These are phyloP conservation scores for Stephania japonica DNA, from an alignment of 164 flowering plant genomes.

Conservation along the genomic window DNA sequence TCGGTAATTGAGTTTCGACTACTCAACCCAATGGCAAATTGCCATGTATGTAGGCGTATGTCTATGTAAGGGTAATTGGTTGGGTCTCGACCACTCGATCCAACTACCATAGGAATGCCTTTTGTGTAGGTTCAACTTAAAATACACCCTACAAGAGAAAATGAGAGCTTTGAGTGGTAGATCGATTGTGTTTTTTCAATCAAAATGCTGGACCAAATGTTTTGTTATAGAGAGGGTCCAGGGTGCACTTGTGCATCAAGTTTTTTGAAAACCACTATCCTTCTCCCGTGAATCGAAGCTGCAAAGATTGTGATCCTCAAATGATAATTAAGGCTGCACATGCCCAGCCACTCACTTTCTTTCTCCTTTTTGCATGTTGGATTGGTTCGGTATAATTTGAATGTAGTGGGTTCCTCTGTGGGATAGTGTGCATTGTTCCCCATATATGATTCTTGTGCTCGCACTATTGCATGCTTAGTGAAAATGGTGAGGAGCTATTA, in stretches of 20 bases:
- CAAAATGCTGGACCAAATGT: background rate
- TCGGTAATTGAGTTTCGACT: no score
- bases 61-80: no score
- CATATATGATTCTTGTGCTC: conserved; percentile 16
- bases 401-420: conserved; percentile 3
- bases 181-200: background rate
- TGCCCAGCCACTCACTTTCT: background rate
- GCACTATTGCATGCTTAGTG: conserved; percentile 13
- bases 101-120: no score
- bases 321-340: conserved; percentile 1
- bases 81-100: no score
- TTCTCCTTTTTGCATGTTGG: background rate
- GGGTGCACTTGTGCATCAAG: background rate
- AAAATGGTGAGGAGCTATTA: conserved; percentile 10
- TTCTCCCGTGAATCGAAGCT: background rate
- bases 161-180: background rate
- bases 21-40: no score
- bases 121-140: background rate
- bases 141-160: background rate
- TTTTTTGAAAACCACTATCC: background rate
- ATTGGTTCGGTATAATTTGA: background rate
- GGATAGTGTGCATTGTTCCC: conserved; percentile 7
- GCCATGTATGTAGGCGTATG: no score
- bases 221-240: background rate
- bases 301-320: conserved; percentile 1